Conservation (phyloP, 441 rosid genomes). For the Croton laevigatus region DNA sequence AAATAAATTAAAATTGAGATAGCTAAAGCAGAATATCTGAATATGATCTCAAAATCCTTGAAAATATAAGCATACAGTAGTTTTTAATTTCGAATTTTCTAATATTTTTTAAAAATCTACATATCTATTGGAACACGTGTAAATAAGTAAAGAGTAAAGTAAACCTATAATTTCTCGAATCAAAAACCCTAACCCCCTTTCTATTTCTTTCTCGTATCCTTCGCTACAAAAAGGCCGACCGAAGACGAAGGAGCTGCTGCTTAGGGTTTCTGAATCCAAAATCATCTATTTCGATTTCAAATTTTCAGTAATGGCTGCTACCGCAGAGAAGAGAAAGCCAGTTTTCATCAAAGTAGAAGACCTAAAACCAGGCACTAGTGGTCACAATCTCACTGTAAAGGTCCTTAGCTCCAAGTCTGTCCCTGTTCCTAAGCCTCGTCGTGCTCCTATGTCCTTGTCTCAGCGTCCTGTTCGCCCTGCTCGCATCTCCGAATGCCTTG, state of each 20-base stretch:
- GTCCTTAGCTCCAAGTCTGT: slow-evolving; percentile 59
- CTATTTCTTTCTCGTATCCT: not conserved
- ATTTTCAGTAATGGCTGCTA: slow-evolving; percentile 27
- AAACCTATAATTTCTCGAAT: not conserved
- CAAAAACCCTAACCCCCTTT: slow-evolving; percentile 19
- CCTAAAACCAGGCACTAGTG: slow-evolving; percentile 78
- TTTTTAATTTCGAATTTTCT: too few relatives aligned
- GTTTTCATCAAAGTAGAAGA: slow-evolving; percentile 78
- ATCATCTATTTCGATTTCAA: slow-evolving; percentile 10
- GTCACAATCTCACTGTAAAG: slow-evolving; percentile 80
- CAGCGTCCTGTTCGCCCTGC: slow-evolving; percentile 52
- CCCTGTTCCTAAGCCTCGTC: slow-evolving; percentile 46
- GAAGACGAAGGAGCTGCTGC: not conserved
- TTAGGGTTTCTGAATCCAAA: slow-evolving; percentile 14
- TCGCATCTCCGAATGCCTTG: slow-evolving; percentile 81
- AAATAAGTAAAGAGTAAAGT: not conserved
- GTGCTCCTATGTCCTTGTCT: slow-evolving; percentile 40
- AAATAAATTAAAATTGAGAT: too few relatives aligned
- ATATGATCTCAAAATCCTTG: too few relatives aligned
- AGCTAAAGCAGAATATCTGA: too few relatives aligned
- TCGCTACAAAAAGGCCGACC: not conserved
- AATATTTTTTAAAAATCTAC: too few relatives aligned
- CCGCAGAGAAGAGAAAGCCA: slow-evolving; percentile 69
- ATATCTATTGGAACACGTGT: not conserved
- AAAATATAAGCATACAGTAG: too few relatives aligned